Percentiles rank a stretch among this genome's conserved stretches.
Conservation (phyloP, 139 green algal genomes). For the Chlorella sp. region DNA sequence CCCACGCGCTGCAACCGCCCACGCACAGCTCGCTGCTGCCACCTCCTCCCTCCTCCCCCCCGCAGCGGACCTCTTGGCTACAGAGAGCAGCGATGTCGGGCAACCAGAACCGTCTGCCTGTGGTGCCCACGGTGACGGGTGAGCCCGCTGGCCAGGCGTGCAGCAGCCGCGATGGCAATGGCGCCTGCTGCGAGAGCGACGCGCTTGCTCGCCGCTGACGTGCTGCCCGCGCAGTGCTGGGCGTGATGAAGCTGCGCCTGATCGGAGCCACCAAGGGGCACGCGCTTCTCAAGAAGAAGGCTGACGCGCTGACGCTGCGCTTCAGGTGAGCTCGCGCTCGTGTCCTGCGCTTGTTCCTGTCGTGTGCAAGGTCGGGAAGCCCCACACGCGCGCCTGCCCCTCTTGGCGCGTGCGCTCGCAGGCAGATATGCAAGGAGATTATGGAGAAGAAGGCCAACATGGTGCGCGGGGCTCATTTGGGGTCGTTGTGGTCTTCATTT, state of each 20-base stretch:
- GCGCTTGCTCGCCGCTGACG: background rate
- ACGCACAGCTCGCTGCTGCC: too few relatives aligned
- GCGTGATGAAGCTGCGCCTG: constrained; percentile 85
- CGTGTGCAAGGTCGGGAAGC: too few relatives aligned
- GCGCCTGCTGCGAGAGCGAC: too few relatives aligned
- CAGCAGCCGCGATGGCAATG: too few relatives aligned
- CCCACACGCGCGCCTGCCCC: too few relatives aligned
- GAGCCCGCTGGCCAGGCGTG: too few relatives aligned
- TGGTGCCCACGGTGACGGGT: constrained; percentile 86
- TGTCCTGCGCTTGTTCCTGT: too few relatives aligned
- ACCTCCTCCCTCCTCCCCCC: too few relatives aligned
- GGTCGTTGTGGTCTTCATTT: background rate
- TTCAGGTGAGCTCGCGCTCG: constrained; percentile 30
- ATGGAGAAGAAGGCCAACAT: constrained; percentile 81
- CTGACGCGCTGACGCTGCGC: constrained; percentile 92
- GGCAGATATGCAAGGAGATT: constrained; percentile 79
- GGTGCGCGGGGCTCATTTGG: background rate
- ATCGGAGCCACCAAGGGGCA: constrained; percentile 90
- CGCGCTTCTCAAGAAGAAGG: constrained; percentile 99
- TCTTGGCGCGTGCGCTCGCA: background rate
- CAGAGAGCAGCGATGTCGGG: constrained; percentile 29
- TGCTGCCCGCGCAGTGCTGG: constrained; percentile 6
- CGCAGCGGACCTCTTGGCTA: too few relatives aligned
- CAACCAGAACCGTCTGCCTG: constrained; percentile 24
- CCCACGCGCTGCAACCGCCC: too few relatives aligned